Conservation (phyloP, 2,329 filamentous ascomycete species). For the Macrophomina pseudophaseolina region DNA sequence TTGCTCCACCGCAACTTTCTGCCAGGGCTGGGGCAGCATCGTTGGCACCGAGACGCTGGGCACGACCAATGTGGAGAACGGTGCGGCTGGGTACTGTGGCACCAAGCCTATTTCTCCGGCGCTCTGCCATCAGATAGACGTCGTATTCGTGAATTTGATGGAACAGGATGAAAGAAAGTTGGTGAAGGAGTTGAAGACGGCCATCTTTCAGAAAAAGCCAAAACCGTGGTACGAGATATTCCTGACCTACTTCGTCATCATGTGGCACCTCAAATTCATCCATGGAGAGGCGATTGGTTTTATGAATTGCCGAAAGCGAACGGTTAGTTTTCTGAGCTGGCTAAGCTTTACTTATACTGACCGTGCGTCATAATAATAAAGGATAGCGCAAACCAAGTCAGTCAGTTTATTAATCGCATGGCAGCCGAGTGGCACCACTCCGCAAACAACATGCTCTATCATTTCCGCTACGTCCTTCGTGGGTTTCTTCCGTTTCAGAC, state of each 20-base stretch:
- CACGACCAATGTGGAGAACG: background rate
- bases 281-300: constrained; percentile 40
- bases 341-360: no score
- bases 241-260: constrained; percentile 42
- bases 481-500: constrained; percentile 41
- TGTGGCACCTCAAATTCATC: constrained; percentile 46
- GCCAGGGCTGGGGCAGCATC: background rate
- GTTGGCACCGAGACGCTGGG: background rate
- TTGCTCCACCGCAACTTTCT: background rate
- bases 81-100: constrained; percentile 25
- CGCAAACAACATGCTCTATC: constrained; percentile 38
- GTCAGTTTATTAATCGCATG: constrained; percentile 28
- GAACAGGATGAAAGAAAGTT: background rate
- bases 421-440: constrained; percentile 43
- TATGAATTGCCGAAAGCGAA: constrained; percentile 33
- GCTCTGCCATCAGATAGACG: background rate
- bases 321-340: background rate
- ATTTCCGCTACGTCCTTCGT: constrained; percentile 41
- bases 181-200: constrained; percentile 36
- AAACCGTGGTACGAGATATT: constrained; percentile 47
- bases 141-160: background rate
- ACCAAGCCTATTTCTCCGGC: background rate
- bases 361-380: background rate
- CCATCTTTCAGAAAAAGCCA: constrained; percentile 41
- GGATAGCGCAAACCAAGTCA: background rate